Evolutionary conservation across 176 grass and related monocot genomes (phyloP), one percentile per base, ranked within the genome.

Genomic region (Lolium rigidum): DNA sequence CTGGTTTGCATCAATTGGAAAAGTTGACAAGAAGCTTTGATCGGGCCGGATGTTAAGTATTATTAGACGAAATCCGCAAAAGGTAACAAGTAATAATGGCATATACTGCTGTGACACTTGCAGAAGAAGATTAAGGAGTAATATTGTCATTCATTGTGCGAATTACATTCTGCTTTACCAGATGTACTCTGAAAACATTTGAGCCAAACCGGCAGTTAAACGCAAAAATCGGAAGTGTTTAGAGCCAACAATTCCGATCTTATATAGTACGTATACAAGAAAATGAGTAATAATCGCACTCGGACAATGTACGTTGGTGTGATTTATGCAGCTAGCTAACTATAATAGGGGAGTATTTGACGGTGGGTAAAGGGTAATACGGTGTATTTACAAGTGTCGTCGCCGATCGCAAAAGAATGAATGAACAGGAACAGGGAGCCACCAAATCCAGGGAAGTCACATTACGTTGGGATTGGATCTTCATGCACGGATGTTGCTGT

Each of bases 381-480:
- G n/a, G n/a, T n/a, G 6, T 76, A 81, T 81, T 35, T 82, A 60
- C 77, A 86, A 16, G 31, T 35, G 31, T 35, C 3, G 31, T 21
- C 37, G 21, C 24, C 44, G 59, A 60, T 74, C 70, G 46, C 37
- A 14, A 83, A 87, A 43, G 54, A 87, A 86, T 50, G 26, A 65
- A 64, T 13, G 37, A 87, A 87, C 63, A 3, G 11, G 66, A 3
- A 2, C 31, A 35, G 31, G 31, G 31, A 35, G 31, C 31, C 31
- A 35, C 31, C 2, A 3, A 35, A 35, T 28, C 31, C 31, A 35
- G 31, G 2, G 2, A 35, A 35, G 41, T 43, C 41, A 43, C 41
- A 43, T 43, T 43, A 1, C 38, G 38, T n/a, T n/a, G n/a, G n/a
- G n/a, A n/a, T n/a, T 55, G 15, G 14, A 17, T 55, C 51, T 17